Conservation (phyloP, 2,329 filamentous ascomycete genomes). For the Diaporthe velutina region DNA sequence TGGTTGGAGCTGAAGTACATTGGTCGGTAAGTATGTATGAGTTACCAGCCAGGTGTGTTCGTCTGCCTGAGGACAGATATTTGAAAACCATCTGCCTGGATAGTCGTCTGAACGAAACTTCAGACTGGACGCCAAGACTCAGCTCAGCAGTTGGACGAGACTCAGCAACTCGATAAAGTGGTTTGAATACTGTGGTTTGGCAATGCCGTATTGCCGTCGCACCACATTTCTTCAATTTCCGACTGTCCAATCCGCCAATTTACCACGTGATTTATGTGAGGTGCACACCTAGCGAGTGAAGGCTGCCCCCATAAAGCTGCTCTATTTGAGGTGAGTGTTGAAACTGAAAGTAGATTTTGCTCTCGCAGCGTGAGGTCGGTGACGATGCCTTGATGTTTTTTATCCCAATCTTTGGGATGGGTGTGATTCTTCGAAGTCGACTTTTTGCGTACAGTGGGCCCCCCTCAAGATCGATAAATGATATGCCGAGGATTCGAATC, state of each 20-base stretch:
- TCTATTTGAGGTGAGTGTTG: background rate
- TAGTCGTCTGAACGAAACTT: background rate
- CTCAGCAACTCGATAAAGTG: background rate
- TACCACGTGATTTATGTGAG: background rate
- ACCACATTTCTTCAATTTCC: background rate
- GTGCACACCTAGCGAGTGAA: background rate
- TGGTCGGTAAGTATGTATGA: slow-evolving; percentile 48
- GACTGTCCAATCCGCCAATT: background rate
- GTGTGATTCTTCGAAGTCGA: background rate
- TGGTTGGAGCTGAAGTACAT: slow-evolving; percentile 61
- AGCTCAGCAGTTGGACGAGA: background rate
- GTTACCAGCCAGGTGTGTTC: no score
- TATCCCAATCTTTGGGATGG: no score
- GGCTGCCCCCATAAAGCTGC: background rate
- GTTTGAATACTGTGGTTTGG: background rate
- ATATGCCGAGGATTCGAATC: background rate
- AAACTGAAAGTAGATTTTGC: no score
- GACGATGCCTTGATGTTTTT: background rate
- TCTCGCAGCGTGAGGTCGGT: background rate
- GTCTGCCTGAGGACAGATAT: background rate
- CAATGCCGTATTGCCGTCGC: background rate
- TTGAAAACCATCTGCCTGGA: background rate
- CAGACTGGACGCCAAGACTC: background rate
- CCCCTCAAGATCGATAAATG: no score
- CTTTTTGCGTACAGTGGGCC: no score